Evolutionary conservation across 176 grass and related monocot genomes (phyloP).

Genomic region (Thalia dealbata): DNA sequence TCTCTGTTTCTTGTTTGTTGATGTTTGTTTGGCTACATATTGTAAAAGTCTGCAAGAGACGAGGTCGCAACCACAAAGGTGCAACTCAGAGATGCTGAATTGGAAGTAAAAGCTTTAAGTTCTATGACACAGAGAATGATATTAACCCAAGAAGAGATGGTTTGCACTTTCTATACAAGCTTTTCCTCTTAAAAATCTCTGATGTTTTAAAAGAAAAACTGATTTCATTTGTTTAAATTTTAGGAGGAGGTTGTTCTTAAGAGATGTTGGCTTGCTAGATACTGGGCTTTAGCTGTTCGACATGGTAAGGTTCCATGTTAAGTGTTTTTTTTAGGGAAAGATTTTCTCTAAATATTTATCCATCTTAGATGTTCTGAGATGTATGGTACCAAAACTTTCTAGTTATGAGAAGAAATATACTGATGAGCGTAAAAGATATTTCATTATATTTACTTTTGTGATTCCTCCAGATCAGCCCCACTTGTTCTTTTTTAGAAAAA

Average conservation of each 20-base stretch:
- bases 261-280: slow-evolving; percentile 95
- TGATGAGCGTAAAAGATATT: too few relatives aligned
- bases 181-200: slow-evolving; percentile 15
- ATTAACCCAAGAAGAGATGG: slow-evolving; percentile 88
- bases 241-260: slow-evolving; percentile 88
- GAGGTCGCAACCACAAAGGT: slow-evolving; percentile 30
- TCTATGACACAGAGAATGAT: slow-evolving; percentile 81
- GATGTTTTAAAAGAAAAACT: slow-evolving; percentile 4
- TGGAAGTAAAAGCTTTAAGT: slow-evolving; percentile 52
- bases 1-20: slow-evolving; percentile 8
- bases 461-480: too few relatives aligned
- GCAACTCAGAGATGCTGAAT: slow-evolving; percentile 66
- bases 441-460: too few relatives aligned
- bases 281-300: slow-evolving; percentile 76
- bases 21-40: slow-evolving; percentile 15
- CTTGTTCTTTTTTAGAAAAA: too few relatives aligned
- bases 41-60: slow-evolving; percentile 51
- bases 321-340: too few relatives aligned
- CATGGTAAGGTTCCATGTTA: slow-evolving; percentile 41
- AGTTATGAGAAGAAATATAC: too few relatives aligned
- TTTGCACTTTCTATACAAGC: slow-evolving; percentile 16
- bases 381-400: too few relatives aligned
- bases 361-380: too few relatives aligned
- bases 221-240: slow-evolving; percentile 22
- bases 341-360: too few relatives aligned